Evolutionary conservation across 495 filamentous ascomycete species (phyloP).

Genomic region (Staphylotrichum longicolle): DNA sequence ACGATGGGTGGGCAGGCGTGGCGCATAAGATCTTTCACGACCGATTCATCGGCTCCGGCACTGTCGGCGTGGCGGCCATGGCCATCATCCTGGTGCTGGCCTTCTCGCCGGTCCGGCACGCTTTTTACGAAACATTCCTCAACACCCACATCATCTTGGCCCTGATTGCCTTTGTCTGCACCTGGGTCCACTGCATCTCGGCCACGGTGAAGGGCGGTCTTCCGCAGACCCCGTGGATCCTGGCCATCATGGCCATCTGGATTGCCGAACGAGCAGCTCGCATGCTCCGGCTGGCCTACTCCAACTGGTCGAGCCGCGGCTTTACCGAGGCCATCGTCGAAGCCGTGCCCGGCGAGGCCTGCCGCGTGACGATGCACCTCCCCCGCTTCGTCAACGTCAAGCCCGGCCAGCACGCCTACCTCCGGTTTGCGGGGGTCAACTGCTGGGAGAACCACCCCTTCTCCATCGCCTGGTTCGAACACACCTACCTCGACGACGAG

Average conservation of each 20-base stretch:
- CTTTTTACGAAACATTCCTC: slow-evolving; percentile 94
- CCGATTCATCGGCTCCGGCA: slow-evolving; percentile 56
- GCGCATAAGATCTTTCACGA: slow-evolving; percentile 45
- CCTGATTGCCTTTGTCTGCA: slow-evolving; percentile 57
- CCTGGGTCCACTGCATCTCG: slow-evolving; percentile 65
- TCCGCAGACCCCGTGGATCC: slow-evolving; percentile 63
- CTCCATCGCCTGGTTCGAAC: slow-evolving; percentile 79
- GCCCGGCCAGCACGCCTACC: slow-evolving; percentile 85
- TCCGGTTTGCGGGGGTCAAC: slow-evolving; percentile 74
- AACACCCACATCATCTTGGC: slow-evolving; percentile 74
- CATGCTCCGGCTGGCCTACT: slow-evolving; percentile 65
- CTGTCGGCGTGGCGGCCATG: slow-evolving; percentile 55
- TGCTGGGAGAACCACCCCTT: slow-evolving; percentile 91
- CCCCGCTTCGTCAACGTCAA: slow-evolving; percentile 72
- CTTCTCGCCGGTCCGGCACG: slow-evolving; percentile 76
- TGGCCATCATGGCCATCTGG: slow-evolving; percentile 72
- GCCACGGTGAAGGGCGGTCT: slow-evolving; percentile 48
- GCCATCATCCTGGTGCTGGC: slow-evolving; percentile 60
- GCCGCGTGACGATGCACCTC: slow-evolving; percentile 76
- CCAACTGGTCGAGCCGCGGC: slow-evolving; percentile 59
- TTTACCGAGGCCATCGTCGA: slow-evolving; percentile 72
- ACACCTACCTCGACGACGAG: slow-evolving; percentile 33
- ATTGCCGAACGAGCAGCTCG: slow-evolving; percentile 68
- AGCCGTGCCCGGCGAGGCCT: slow-evolving; percentile 75
- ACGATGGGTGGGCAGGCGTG: slow-evolving; percentile 62